These are phyloP conservation scores for Corylus americana DNA, from an alignment of 306 rosid species.

Conservation along the genomic window DNA sequence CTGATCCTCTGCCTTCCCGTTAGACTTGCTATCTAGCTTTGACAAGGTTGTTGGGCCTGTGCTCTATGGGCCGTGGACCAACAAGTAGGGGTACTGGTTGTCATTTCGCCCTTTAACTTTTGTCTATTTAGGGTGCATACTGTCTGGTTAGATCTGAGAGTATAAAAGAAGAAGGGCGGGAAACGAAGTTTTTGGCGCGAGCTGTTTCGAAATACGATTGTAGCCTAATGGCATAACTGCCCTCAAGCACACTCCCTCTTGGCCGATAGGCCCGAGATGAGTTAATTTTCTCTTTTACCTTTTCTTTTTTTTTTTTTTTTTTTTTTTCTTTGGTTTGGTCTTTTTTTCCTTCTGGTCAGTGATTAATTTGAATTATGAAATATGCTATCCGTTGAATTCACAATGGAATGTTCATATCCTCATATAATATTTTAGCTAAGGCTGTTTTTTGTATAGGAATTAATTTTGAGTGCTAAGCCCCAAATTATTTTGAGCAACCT, in stretches of 20 bases:
- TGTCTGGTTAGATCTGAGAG: not conserved
- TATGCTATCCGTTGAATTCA: too few species aligned
- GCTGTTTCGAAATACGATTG: not conserved
- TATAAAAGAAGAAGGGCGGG: conserved; percentile 13
- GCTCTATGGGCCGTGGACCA: not conserved
- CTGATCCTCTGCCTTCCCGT: too few species aligned
- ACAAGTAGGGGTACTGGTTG: not conserved
- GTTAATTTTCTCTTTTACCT: not conserved
- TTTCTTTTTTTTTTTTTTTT: not conserved
- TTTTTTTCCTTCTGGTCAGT: too few species aligned
- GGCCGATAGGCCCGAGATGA: not conserved
- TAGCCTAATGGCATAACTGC: not conserved
- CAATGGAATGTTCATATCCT: too few species aligned
- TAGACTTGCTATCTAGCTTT: not conserved
- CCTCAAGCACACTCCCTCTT: too few species aligned
- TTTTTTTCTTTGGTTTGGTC: too few species aligned
- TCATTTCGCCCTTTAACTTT: not conserved
- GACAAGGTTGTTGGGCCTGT: not conserved
- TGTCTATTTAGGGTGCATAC: too few species aligned
- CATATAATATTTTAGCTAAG: too few species aligned
- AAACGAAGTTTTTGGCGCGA: not conserved
- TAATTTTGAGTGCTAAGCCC: too few species aligned
- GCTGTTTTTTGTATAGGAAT: too few species aligned
- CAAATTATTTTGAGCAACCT: too few species aligned
- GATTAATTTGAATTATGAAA: too few species aligned